Evolutionary conservation across 495 filamentous ascomycete species (phyloP).

Genomic region (Immersiella caudata): DNA sequence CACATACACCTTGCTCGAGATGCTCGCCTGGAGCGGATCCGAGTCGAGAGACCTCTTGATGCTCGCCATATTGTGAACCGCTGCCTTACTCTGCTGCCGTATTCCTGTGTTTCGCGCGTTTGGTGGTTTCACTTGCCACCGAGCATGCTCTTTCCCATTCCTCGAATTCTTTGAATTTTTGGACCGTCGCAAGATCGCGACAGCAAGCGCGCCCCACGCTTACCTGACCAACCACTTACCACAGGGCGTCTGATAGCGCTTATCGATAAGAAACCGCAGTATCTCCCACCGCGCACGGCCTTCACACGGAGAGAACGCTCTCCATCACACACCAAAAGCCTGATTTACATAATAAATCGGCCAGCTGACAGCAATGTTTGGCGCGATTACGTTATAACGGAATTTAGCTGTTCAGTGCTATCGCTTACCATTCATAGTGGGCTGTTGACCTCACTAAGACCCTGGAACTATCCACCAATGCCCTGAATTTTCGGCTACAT

Average conservation of each 20-base stretch:
- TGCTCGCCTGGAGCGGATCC: slow-evolving; percentile 72
- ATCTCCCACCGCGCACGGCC: neutral
- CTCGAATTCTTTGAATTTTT: neutral
- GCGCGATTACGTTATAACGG: too few relatives aligned
- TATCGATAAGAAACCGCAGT: neutral
- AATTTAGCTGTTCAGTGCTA: too few relatives aligned
- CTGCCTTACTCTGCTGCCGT: neutral
- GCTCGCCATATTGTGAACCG: slow-evolving; percentile 69
- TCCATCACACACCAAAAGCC: too few relatives aligned
- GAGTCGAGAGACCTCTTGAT: slow-evolving; percentile 73
- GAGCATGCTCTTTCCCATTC: neutral
- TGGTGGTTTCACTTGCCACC: neutral
- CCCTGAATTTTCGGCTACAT: too few relatives aligned
- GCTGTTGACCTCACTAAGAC: too few relatives aligned
- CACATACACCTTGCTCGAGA: slow-evolving; percentile 91
- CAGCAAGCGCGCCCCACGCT: neutral
- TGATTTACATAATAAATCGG: too few relatives aligned
- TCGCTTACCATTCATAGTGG: too few relatives aligned
- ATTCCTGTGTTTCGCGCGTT: neutral
- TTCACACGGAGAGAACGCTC: too few relatives aligned
- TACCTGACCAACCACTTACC: neutral
- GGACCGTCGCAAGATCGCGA: neutral
- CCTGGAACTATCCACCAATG: too few relatives aligned
- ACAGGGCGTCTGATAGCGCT: neutral
- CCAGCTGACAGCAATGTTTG: too few relatives aligned